Percentiles rank a stretch among this genome's conserved stretches.
Evolutionary conservation across 2,329 filamentous ascomycete species (phyloP).

Genomic region (Ambrosiella xylebori): DNA sequence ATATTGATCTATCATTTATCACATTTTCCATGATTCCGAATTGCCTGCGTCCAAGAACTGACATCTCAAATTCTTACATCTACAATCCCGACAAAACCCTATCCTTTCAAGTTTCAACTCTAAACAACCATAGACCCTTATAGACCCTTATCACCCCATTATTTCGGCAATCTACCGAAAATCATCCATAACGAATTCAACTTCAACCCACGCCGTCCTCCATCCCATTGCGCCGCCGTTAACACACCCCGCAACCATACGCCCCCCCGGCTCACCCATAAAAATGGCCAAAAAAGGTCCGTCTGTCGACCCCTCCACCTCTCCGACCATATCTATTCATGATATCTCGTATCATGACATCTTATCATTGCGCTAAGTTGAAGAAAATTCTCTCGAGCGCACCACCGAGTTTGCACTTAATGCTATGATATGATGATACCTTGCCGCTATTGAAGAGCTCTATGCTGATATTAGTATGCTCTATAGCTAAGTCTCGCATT

Average conservation of each 20-base stretch:
- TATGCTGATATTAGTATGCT: neutral
- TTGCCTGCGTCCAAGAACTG: too few species aligned
- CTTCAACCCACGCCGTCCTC: neutral
- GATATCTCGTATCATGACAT: neutral
- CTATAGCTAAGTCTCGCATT: slow-evolving; percentile 70
- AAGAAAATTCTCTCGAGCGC: neutral
- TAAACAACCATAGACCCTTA: too few species aligned
- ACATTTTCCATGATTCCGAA: too few species aligned
- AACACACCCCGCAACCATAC: neutral
- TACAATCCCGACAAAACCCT: too few species aligned
- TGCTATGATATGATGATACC: neutral
- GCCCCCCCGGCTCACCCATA: neutral
- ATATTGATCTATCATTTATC: too few species aligned
- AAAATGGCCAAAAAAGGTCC: slow-evolving; percentile 24
- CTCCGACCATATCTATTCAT: neutral
- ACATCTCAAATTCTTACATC: too few species aligned
- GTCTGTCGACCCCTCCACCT: neutral
- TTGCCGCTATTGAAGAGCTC: neutral
- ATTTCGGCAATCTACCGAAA: neutral
- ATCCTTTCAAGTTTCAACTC: neutral
- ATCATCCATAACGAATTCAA: neutral
- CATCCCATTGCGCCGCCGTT: neutral
- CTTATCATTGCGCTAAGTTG: neutral
- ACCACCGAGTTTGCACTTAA: neutral
- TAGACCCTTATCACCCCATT: neutral